Percentiles rank a stretch among this genome's conserved stretches.
These are phyloP conservation scores for Staphylotrichum tortipilum DNA, from an alignment of 495 filamentous ascomycete genomes.

Conservation along the genomic window DNA sequence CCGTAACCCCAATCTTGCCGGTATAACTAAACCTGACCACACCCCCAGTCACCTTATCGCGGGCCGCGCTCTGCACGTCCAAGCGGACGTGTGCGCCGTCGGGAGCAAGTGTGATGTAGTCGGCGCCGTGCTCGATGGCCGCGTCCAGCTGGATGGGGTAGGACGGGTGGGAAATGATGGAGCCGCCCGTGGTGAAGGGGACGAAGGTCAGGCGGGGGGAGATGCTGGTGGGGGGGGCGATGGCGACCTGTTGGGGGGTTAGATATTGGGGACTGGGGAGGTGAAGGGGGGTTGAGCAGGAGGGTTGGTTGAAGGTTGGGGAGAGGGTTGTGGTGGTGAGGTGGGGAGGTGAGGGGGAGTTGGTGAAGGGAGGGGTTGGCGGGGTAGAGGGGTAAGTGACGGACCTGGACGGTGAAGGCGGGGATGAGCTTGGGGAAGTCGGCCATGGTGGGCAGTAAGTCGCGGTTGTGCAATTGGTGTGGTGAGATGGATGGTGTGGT, in stretches of 20 bases:
- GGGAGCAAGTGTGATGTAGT: conserved; percentile 40
- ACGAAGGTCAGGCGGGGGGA: conserved; percentile 15
- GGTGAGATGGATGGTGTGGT: neutral
- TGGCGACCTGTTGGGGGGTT: conserved; percentile 21
- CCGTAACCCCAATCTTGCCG: conserved; percentile 35
- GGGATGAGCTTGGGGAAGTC: conserved; percentile 34
- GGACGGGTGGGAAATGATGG: conserved; percentile 24
- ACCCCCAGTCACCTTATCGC: conserved; percentile 28
- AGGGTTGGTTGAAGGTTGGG: too few species aligned
- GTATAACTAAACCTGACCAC: conserved; percentile 44
- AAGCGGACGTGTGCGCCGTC: conserved; percentile 42
- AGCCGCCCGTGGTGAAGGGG: conserved; percentile 14
- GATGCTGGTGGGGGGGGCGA: conserved; percentile 20
- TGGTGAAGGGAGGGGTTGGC: neutral
- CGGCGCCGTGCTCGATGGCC: conserved; percentile 20
- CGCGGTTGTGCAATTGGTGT: neutral
- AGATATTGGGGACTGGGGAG: neutral
- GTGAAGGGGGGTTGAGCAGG: neutral
- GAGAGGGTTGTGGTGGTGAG: neutral
- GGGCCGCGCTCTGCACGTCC: conserved; percentile 41
- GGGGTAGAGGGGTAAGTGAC: conserved; percentile 1
- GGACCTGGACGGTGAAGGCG: conserved; percentile 34
- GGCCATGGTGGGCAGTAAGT: conserved; percentile 30
- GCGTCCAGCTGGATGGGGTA: conserved; percentile 33
- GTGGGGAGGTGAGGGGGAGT: neutral